Evolutionary conservation across 2,329 filamentous ascomycete species (phyloP).

Genomic region (Hymenoscyphus repandus): DNA sequence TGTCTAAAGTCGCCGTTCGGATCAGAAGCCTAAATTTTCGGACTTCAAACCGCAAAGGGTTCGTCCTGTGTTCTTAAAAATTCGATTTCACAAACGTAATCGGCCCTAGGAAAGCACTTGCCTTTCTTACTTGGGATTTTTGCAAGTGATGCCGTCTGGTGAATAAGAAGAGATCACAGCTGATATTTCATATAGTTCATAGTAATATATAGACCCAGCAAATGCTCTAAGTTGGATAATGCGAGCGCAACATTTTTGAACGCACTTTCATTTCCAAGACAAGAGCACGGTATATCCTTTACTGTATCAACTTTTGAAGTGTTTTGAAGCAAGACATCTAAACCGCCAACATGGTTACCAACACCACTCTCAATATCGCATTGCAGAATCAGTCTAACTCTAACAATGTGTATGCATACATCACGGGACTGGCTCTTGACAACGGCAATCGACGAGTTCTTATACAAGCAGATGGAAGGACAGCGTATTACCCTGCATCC

Average conservation of each 20-base stretch:
- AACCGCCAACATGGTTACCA: constrained; percentile 7
- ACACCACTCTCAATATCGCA: constrained; percentile 46
- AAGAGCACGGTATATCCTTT: not conserved
- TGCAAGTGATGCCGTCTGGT: constrained; percentile 2
- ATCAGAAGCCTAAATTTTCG: not conserved
- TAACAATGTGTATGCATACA: constrained; percentile 58
- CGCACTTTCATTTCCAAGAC: not conserved
- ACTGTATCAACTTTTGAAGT: not conserved
- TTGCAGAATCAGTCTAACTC: constrained; percentile 62
- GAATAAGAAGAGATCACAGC: not conserved
- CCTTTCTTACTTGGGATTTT: not conserved
- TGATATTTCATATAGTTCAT: not conserved
- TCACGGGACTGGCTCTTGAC: constrained; percentile 62
- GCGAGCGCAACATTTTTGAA: not conserved
- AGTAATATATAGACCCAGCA: constrained; percentile 1
- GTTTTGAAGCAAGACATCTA: not conserved
- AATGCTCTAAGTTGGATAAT: not conserved
- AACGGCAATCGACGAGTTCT: constrained; percentile 56
- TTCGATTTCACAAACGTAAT: not conserved
- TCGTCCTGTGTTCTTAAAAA: not conserved
- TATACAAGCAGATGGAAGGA: constrained; percentile 60
- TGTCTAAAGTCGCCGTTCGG: not conserved
- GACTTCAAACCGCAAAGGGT: not conserved
- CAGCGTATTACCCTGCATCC: constrained; percentile 58
- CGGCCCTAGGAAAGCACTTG: not conserved